Percentiles rank a stretch among this genome's conserved stretches.
Evolutionary conservation across 108 stramenopile species (phyloP).

Genomic region (Cyclotella cryptica): DNA sequence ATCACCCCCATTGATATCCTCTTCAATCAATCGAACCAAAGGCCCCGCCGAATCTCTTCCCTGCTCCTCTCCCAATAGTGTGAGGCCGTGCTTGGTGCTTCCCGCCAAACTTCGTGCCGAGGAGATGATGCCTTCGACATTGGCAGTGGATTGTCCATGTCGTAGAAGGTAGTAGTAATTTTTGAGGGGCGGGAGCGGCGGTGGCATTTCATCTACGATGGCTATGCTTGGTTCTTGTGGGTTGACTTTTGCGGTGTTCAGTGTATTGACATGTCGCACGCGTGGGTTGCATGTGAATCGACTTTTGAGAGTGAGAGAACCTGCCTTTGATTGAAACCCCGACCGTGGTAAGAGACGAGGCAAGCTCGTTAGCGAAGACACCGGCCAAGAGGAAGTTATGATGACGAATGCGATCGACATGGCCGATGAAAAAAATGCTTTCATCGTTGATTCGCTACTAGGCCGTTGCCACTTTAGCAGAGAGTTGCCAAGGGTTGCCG

Average conservation of each 20-base stretch:
- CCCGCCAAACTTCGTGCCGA: slow-evolving; percentile 77
- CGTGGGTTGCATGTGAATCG: background rate
- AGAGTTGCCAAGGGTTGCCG: no score
- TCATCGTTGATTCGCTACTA: no score
- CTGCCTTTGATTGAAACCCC: no score
- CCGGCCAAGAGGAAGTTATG: no score
- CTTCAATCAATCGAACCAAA: slow-evolving; percentile 56
- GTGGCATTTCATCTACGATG: slow-evolving; percentile 64
- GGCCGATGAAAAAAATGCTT: no score
- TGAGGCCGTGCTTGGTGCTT: slow-evolving; percentile 73
- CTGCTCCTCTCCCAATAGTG: slow-evolving; percentile 73
- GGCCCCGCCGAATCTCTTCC: slow-evolving; percentile 61
- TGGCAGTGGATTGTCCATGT: slow-evolving; percentile 83
- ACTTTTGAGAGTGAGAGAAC: background rate
- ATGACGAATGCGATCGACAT: no score
- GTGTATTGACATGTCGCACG: background rate
- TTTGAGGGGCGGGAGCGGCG: slow-evolving; percentile 59
- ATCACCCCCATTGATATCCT: slow-evolving; percentile 30
- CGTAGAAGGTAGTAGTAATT: slow-evolving; percentile 80
- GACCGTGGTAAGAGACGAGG: no score
- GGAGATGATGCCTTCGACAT: slow-evolving; percentile 83
- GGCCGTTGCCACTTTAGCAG: no score
- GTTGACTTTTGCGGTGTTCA: slow-evolving; percentile 12
- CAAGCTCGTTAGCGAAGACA: no score
- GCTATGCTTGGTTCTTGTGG: slow-evolving; percentile 30